Base-by-base conservation (phyloP, 805 yeast species). In the Lachancea quebecensis region DNA sequence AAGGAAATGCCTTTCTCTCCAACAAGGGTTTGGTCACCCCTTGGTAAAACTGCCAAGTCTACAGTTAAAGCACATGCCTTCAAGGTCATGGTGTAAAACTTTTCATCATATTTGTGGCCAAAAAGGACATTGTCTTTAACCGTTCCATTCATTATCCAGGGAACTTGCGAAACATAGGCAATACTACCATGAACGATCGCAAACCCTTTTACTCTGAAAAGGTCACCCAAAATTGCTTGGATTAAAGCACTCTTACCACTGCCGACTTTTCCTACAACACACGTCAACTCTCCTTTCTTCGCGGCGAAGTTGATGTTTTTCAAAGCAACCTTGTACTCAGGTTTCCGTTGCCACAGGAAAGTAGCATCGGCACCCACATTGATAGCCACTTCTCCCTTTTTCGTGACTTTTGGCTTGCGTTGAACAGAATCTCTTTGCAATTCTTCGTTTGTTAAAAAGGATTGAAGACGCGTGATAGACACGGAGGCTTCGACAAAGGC, bases 1-100 rank as follows among this genome's bases (percentile, higher is more conserved):
- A 93, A 72, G 11, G 97, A 87, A 42, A 93, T 90, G 52, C 99
- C 99, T 64, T 91, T 88, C 68, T 93, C 99, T 51, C 99, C 99
- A 47, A 93, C 98, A 55, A 85, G 79, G 5, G 99, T 93, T 42
- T 73, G 73, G 62, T 93, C 98, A 44, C 96, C 96, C 58, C 87
- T 85, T 1, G 96, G 88, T 48, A 93, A 73, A 28, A 82, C 78
- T 28, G 75, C 78, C 50, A 93, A 70, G 68, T 93, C 99, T 25
- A 80, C 79, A 10, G 73, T 66, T 54, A 93, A 74, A 11, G 95
- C 96, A 72, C 99, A 93, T 0, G 96, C 96, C 42, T 79, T 78
- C 17, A 93, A 67, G 0, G 95, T 91, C 53, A 74, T 75, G 30
- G 82, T 76, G 66, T 93, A 93, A 57, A 90, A 90, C 2, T 73